Evolutionary conservation across 1,139 yeast genomes (phyloP).

Genomic region (Magnusiomyces sp.): DNA sequence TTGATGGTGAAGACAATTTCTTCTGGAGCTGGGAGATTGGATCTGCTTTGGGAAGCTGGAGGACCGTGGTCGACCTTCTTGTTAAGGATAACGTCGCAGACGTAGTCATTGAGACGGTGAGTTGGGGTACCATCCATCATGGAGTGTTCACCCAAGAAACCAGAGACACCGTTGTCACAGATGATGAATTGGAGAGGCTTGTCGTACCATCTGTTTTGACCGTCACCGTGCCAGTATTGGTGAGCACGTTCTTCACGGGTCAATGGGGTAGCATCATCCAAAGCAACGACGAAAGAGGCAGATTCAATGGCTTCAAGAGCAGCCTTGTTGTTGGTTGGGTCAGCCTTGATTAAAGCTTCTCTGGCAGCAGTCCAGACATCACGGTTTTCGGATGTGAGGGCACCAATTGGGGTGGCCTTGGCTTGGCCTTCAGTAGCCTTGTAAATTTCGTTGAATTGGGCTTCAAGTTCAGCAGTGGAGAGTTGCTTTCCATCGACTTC

Average conservation of each 20-base stretch:
- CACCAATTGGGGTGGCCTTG: conserved; percentile 55
- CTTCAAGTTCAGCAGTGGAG: conserved; percentile 54
- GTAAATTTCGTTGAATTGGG: conserved; percentile 49
- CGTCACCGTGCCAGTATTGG: conserved; percentile 92
- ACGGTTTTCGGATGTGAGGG: conserved; percentile 77
- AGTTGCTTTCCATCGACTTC: conserved; percentile 44
- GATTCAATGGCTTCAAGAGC: conserved; percentile 65
- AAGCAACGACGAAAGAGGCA: conserved; percentile 70
- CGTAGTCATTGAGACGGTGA: conserved; percentile 72
- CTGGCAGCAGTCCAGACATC: conserved; percentile 70
- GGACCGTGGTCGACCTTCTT: conserved; percentile 33
- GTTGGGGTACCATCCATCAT: conserved; percentile 99
- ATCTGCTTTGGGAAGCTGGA: conserved; percentile 20
- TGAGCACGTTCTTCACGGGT: conserved; percentile 81
- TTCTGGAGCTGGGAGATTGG: conserved; percentile 29
- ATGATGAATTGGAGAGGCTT: conserved; percentile 85
- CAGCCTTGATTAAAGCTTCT: conserved; percentile 46
- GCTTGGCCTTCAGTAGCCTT: conserved; percentile 40
- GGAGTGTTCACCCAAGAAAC: conserved; percentile 93
- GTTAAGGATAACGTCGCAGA: conserved; percentile 49
- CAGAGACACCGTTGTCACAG: conserved; percentile 77
- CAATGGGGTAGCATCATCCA: conserved; percentile 67
- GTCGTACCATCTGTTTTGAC: conserved; percentile 83
- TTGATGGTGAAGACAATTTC: conserved; percentile 38
- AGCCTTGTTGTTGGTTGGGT: conserved; percentile 41